phyloP scores from a whole-genome alignment of 1,284 basidiomycete species.

The Cutaneotrichosporon cyanovorans region DNA sequence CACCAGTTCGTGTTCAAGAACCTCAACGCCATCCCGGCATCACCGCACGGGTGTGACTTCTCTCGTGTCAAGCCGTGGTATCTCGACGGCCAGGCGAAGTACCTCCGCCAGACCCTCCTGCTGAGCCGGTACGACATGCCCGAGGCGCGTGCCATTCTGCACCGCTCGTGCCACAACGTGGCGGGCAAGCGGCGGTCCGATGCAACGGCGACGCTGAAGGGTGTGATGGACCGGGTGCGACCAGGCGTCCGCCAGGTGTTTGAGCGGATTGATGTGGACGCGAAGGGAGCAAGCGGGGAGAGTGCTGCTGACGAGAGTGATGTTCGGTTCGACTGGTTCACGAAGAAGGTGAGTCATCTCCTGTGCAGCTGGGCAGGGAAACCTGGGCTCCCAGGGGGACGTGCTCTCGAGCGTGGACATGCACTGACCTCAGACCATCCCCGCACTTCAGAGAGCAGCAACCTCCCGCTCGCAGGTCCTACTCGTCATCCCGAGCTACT shows the following conservation, averaged over 20 bases:
- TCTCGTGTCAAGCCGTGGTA: slow-evolving; percentile 97
- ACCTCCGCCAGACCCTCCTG: slow-evolving; percentile 81
- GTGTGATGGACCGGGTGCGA: slow-evolving; percentile 59
- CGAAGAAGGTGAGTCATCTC: slow-evolving; percentile 58
- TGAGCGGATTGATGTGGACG: slow-evolving; percentile 36
- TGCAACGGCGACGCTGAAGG: slow-evolving; percentile 50
- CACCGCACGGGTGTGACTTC: slow-evolving; percentile 90
- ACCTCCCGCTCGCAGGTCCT: slow-evolving; percentile 80
- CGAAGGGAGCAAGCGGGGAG: slow-evolving; percentile 37
- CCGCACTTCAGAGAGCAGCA: slow-evolving; percentile 76
- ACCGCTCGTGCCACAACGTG: slow-evolving; percentile 66
- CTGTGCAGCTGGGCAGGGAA: too few relatives aligned
- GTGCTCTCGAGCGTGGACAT: slow-evolving; percentile 4
- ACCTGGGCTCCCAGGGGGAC: too few relatives aligned
- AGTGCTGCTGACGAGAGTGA: slow-evolving; percentile 55
- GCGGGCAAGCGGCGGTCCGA: slow-evolving; percentile 71
- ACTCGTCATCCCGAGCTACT: slow-evolving; percentile 88
- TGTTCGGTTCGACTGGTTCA: slow-evolving; percentile 77
- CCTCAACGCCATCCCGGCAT: slow-evolving; percentile 81
- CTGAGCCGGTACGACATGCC: slow-evolving; percentile 86
- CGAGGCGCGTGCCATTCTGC: slow-evolving; percentile 74
- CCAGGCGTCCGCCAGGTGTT: slow-evolving; percentile 69
- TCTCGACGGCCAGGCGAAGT: slow-evolving; percentile 74
- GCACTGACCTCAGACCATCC: slow-evolving; percentile 56
- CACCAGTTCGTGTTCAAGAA: slow-evolving; percentile 72